Evolutionary conservation across 1,139 yeast genomes (phyloP), one percentile per base, ranked within the genome.

Genomic region (Geotrichum fermentans): DNA sequence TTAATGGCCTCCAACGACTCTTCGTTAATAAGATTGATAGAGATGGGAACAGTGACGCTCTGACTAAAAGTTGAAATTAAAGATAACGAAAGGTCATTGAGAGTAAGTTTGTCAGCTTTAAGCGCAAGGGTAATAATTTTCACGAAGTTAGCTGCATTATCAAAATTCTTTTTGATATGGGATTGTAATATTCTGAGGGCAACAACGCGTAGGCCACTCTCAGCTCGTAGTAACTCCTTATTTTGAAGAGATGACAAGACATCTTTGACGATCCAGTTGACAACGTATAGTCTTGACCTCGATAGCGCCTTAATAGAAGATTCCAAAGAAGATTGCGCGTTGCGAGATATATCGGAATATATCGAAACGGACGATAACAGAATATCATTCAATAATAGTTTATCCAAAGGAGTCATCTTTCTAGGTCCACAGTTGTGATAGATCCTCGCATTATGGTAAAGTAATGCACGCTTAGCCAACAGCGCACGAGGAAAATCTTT

Each of bases 401-500:
- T 78, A 58, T 92, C 97, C 21, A 84, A 65, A 11, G 74, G 77
- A 0, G 90, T 79, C 59, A 86, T 85, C 8, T 79, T 72, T 55
- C 96, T 73, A 2, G 85, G 81, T 0, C 95, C 84, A 1, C 90
- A 79, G 60, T 84, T 92, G 48, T 86, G 75, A 2, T 80, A 74
- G 22, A 85, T 78, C 57, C 97, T 75, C 54, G 84, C 81, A 62
- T 80, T 79, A 58, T 92, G 97, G 56, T 82, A 84, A 13, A 83
- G 71, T 53, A 83, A 84, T n/a, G 88, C 73, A 54, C 96, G 75
- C 0, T 88, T 78, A 1, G 88, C 95, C 39, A 89, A 64, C 1
- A 88, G 78, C 4, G 87, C 75, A 62, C 97, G 78, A 0, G 97
- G 89, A 56, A 73, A 84, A 1, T 95, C 92, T 54, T 84, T 83